These are phyloP conservation scores for Cladorrhinum samala DNA, from an alignment of 495 filamentous ascomycete genomes.

Conservation along the genomic window DNA sequence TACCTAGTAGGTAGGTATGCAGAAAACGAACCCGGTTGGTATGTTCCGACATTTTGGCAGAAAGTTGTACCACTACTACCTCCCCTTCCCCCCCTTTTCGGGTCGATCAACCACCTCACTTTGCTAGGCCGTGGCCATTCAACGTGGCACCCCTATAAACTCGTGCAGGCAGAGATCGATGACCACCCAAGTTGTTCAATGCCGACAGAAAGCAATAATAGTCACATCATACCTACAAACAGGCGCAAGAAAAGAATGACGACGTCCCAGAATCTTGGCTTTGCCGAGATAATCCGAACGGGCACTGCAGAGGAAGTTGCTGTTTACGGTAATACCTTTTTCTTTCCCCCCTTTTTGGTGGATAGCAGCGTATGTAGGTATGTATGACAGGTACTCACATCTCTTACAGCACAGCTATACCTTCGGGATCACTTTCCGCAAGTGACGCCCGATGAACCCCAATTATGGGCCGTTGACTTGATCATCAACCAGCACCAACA, in stretches of 20 bases:
- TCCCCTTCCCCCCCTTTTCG: too few relatives aligned
- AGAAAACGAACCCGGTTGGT: too few relatives aligned
- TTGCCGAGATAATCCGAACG: background rate
- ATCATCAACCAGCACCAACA: background rate
- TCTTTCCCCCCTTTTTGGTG: too few relatives aligned
- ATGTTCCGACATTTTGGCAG: too few relatives aligned
- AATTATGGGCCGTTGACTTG: background rate
- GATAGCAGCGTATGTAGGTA: too few relatives aligned
- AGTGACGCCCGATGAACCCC: background rate
- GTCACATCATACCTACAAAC: background rate
- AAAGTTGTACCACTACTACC: too few relatives aligned
- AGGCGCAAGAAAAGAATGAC: background rate
- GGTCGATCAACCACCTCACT: too few relatives aligned
- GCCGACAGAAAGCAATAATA: too few relatives aligned
- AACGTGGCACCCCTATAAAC: background rate
- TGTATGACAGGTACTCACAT: background rate
- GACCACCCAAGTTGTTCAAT: background rate
- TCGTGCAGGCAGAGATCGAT: background rate
- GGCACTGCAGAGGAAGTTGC: background rate
- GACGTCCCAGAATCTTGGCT: background rate
- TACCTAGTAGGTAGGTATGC: too few relatives aligned
- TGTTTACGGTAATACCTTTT: background rate
- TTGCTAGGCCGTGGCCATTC: too few relatives aligned
- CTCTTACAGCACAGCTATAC: background rate
- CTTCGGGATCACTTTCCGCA: background rate